Conservation (phyloP, 208 protist species). For the Trypanosoma melophagium region DNA sequence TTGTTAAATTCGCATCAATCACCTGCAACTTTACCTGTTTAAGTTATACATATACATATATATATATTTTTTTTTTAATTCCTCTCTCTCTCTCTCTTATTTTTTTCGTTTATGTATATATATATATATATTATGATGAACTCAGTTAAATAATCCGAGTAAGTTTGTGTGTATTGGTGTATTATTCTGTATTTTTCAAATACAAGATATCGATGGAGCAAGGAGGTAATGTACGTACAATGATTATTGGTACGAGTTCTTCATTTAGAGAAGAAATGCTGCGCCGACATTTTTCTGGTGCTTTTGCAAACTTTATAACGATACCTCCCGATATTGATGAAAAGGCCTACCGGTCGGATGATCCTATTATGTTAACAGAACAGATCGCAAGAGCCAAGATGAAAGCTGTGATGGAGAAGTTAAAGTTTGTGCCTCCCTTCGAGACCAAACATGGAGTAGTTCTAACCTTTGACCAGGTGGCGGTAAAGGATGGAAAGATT, state of each 20-base stretch:
- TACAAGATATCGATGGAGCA: background rate
- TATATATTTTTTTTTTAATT: constrained; percentile 3
- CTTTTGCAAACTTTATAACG: constrained; percentile 47
- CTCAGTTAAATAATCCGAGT: too few species aligned
- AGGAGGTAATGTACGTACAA: constrained; percentile 31
- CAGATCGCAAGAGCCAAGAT: constrained; percentile 42
- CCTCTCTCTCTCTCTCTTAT: constrained; percentile 2
- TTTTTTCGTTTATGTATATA: too few species aligned
- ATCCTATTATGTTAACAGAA: constrained; percentile 58
- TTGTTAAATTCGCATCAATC: too few species aligned
- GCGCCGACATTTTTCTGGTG: constrained; percentile 34
- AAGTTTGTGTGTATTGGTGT: too few species aligned
- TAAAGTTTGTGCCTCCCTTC: constrained; percentile 34
- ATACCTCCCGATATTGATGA: constrained; percentile 85
- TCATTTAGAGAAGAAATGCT: constrained; percentile 40
- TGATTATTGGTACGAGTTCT: constrained; percentile 83
- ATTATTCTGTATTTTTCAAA: background rate
- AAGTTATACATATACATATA: background rate
- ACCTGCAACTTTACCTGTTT: too few species aligned
- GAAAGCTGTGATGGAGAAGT: constrained; percentile 35
- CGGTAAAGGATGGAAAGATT: constrained; percentile 68
- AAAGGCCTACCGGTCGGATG: constrained; percentile 48
- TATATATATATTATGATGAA: too few species aligned
- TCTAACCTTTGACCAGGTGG: constrained; percentile 85
- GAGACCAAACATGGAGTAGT: constrained; percentile 31